Conservation (phyloP, 306 rosid species). For the Acmispon strigosus region DNA sequence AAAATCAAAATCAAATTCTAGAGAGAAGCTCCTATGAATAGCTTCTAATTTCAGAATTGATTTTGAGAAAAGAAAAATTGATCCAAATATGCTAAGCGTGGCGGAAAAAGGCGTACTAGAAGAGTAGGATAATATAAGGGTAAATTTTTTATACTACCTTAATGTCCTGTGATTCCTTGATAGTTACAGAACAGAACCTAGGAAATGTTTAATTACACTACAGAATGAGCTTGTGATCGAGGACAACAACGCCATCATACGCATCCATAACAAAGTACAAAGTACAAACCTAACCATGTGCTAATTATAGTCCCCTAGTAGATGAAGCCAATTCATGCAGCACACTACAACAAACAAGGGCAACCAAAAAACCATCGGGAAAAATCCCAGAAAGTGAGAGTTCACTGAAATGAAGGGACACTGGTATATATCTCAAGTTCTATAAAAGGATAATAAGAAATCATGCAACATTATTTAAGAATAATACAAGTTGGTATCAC, state of each 20-base stretch:
- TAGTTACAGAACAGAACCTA: not conserved
- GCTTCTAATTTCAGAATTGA: too few species aligned
- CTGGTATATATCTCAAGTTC: conserved; percentile 37
- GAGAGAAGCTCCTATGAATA: too few species aligned
- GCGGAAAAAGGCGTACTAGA: not conserved
- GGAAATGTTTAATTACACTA: not conserved
- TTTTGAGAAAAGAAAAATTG: too few species aligned
- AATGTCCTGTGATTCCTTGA: not conserved
- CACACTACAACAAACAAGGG: not conserved
- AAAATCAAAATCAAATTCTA: too few species aligned
- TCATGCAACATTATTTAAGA: conserved; percentile 77
- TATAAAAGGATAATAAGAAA: conserved; percentile 43
- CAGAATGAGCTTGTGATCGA: not conserved
- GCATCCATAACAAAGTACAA: not conserved
- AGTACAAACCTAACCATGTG: not conserved
- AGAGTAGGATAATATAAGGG: not conserved
- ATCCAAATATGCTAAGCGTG: not conserved
- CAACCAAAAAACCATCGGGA: not conserved
- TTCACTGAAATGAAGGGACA: conserved; percentile 25
- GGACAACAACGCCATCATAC: not conserved
- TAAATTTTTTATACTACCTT: not conserved
- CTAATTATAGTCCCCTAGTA: not conserved
- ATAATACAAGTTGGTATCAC: conserved; percentile 64
- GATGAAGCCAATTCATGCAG: conserved; percentile 13
- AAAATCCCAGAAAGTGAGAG: not conserved